phyloP scores from a whole-genome alignment of 257 asterid species.

The Plantago elongata region DNA sequence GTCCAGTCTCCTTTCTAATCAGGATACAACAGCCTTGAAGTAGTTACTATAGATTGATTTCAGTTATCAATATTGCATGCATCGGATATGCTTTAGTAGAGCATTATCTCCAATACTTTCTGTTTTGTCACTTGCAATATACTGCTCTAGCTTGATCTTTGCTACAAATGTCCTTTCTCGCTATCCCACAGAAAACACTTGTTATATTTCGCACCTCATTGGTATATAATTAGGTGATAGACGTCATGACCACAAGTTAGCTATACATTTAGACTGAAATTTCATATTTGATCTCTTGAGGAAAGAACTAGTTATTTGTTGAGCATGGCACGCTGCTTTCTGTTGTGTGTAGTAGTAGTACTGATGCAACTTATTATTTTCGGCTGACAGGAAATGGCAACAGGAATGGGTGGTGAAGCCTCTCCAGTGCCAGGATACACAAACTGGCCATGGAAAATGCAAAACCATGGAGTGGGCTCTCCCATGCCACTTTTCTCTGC shows the following conservation, averaged over 20 bases:
- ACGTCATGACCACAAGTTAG: neutral
- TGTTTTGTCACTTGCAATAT: neutral
- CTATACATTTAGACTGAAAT: no score
- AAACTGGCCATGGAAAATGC: constrained; percentile 62
- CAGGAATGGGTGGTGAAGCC: constrained; percentile 42
- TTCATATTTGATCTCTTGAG: neutral
- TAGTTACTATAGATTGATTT: no score
- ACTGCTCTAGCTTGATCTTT: neutral
- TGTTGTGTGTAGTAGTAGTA: no score
- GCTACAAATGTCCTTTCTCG: neutral
- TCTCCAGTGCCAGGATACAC: constrained; percentile 43
- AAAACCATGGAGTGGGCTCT: constrained; percentile 39
- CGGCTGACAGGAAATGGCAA: constrained; percentile 45
- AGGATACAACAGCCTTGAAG: neutral
- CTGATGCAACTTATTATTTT: constrained; percentile 3
- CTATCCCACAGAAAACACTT: neutral
- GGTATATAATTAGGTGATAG: neutral
- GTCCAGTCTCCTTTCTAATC: neutral
- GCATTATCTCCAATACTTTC: neutral
- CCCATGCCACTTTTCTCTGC: constrained; percentile 49
- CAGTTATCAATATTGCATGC: neutral
- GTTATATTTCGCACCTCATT: neutral
- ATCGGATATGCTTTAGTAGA: neutral
- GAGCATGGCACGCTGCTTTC: no score
- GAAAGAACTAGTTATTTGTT: neutral